Percentiles rank a stretch among this genome's conserved stretches.
These are phyloP conservation scores for Lizonia empirigonia DNA, from an alignment of 2,329 filamentous ascomycete genomes.

Conservation along the genomic window DNA sequence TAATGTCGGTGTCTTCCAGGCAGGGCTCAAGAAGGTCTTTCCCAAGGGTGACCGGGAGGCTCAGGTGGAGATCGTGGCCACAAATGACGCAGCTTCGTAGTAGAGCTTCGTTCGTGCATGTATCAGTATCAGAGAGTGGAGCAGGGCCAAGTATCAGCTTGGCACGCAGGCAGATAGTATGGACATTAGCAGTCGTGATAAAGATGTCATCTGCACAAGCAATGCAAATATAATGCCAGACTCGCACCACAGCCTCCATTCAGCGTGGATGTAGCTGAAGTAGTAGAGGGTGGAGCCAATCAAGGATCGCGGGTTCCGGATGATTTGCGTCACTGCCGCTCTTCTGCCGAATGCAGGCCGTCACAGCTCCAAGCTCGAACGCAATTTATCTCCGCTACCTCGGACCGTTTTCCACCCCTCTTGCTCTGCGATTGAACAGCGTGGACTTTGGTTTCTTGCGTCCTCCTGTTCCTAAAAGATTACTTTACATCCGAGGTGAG, in stretches of 20 bases:
- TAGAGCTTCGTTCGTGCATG: not conserved
- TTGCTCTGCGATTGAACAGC: conserved; percentile 4
- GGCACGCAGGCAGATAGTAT: not conserved
- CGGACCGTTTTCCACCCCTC: conserved; percentile 14
- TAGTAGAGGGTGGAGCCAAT: conserved; percentile 8
- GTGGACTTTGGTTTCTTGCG: not conserved
- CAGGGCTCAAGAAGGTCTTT: conserved; percentile 80
- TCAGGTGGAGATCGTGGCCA: conserved; percentile 31
- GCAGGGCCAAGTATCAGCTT: too few species aligned
- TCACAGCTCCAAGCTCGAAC: conserved; percentile 12
- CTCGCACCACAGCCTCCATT: conserved; percentile 10
- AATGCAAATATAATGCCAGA: not conserved
- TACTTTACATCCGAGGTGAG: too few species aligned
- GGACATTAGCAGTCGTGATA: not conserved
- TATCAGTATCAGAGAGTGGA: too few species aligned
- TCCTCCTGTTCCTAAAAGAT: too few species aligned
- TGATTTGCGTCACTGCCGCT: conserved; percentile 17
- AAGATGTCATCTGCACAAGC: not conserved
- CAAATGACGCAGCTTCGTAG: conserved; percentile 19
- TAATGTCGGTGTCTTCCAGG: conserved; percentile 82
- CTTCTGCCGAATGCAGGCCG: conserved; percentile 7
- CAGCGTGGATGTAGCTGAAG: conserved; percentile 8
- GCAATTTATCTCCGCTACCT: conserved; percentile 21
- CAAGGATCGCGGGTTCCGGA: not conserved
- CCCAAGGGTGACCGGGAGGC: conserved; percentile 50